These are phyloP conservation scores for Filobasidium floriforme DNA, from an alignment of 768 basidiomycete genomes.

Conservation along the genomic window DNA sequence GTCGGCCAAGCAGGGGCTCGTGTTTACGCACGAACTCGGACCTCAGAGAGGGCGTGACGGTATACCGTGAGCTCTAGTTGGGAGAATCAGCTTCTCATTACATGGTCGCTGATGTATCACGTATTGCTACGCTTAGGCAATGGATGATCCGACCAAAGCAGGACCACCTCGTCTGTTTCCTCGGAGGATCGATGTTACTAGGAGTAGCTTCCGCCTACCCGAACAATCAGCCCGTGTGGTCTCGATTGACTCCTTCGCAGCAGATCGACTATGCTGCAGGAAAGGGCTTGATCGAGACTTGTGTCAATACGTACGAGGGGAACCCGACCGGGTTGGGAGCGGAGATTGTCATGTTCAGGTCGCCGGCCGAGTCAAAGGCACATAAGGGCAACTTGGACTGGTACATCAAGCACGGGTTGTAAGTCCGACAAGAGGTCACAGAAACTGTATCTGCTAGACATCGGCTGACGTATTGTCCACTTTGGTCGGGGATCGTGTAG, in stretches of 20 bases:
- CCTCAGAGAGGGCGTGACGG: conserved; percentile 39
- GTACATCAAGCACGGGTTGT: conserved; percentile 65
- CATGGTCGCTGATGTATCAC: too few species aligned
- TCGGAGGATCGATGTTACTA: conserved; percentile 83
- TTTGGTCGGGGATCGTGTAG: not conserved
- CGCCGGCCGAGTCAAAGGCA: conserved; percentile 44
- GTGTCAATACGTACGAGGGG: conserved; percentile 64
- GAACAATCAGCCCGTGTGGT: conserved; percentile 39
- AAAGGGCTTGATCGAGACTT: conserved; percentile 72
- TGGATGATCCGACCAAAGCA: conserved; percentile 81
- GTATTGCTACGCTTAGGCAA: conserved; percentile 46
- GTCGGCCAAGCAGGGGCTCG: conserved; percentile 55
- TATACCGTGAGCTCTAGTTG: conserved; percentile 44
- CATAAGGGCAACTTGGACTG: conserved; percentile 57
- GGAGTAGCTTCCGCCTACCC: conserved; percentile 57
- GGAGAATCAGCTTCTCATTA: not conserved
- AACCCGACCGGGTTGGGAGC: conserved; percentile 72
- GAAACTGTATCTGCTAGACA: too few species aligned
- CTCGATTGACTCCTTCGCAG: conserved; percentile 58
- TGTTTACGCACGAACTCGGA: conserved; percentile 74
- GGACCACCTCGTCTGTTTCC: conserved; percentile 92
- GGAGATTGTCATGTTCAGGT: conserved; percentile 80
- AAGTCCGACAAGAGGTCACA: conserved; percentile 19
- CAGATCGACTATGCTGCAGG: conserved; percentile 76
- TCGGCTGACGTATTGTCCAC: too few species aligned